These are phyloP conservation scores for Colletotrichum nymphaeae DNA, from an alignment of 2,329 filamentous ascomycete genomes.

Conservation along the genomic window DNA sequence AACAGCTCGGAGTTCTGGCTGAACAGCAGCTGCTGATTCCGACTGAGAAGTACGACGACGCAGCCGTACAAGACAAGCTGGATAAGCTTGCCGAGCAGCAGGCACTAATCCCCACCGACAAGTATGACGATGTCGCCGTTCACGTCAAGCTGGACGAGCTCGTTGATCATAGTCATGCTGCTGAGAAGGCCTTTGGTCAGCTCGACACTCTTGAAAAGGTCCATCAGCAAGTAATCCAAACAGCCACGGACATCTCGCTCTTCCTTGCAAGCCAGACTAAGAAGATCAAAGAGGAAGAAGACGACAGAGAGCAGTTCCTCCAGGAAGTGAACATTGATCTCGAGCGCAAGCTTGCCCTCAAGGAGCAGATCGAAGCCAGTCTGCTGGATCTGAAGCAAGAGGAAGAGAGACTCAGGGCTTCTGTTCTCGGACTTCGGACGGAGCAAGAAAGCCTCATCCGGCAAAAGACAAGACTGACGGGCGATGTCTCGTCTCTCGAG, in stretches of 20 bases:
- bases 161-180: constrained; percentile 72
- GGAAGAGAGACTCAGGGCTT: constrained; percentile 63
- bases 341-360: constrained; percentile 77
- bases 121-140: constrained; percentile 41
- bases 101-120: constrained; percentile 27
- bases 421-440: constrained; percentile 67
- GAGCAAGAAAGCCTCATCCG: constrained; percentile 81
- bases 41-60: constrained; percentile 39
- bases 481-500: constrained; percentile 90
- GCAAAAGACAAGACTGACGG: constrained; percentile 83
- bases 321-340: constrained; percentile 85
- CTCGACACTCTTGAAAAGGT: constrained; percentile 89
- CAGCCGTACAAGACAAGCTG: constrained; percentile 42
- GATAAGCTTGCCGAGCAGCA: constrained; percentile 48
- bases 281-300: constrained; percentile 80
- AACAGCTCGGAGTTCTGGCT: constrained; percentile 20
- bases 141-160: constrained; percentile 52
- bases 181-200: constrained; percentile 77
- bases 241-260: constrained; percentile 83
- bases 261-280: constrained; percentile 84
- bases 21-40: constrained; percentile 26
- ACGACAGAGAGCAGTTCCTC: constrained; percentile 81
- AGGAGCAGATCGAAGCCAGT: constrained; percentile 69
- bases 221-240: constrained; percentile 86
- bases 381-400: constrained; percentile 64